These are phyloP conservation scores for Cryphonectria radicalis DNA, from an alignment of 2,329 filamentous ascomycete genomes.

Conservation along the genomic window DNA sequence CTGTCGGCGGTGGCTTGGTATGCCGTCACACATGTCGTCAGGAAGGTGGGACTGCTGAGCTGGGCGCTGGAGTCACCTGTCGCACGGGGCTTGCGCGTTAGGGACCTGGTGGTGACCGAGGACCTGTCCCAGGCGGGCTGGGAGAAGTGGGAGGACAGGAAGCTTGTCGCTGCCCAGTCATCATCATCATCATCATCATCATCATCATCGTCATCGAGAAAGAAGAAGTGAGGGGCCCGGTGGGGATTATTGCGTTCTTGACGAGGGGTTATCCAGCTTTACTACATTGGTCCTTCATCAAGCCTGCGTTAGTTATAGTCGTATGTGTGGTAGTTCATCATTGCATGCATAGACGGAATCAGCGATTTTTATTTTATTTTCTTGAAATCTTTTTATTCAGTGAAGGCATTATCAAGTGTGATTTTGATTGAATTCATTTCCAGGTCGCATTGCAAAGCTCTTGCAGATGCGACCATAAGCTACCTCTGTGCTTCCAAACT, in stretches of 20 bases:
- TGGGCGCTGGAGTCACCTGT: constrained; percentile 72
- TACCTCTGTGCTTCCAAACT: constrained; percentile 17
- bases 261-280: neutral
- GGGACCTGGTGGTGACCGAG: constrained; percentile 86
- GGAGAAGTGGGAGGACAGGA: constrained; percentile 80
- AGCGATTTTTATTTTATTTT: neutral
- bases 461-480: constrained; percentile 10
- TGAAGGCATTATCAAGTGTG: neutral
- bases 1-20: constrained; percentile 82
- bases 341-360: neutral
- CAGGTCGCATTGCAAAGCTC: constrained; percentile 5
- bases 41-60: constrained; percentile 70
- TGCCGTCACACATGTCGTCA: constrained; percentile 65
- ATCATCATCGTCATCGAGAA: constrained; percentile 27
- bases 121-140: constrained; percentile 90
- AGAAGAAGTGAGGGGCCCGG: constrained; percentile 38
- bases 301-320: neutral
- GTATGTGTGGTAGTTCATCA: neutral
- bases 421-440: constrained; percentile 6
- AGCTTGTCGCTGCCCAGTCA: constrained; percentile 40
- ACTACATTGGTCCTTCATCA: neutral
- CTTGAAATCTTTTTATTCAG: neutral
- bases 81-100: constrained; percentile 69
- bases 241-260: neutral
- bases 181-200: constrained; percentile 19